Conservation (phyloP, 2,329 filamentous ascomycete genomes). For the Aspergillus cejpii region DNA sequence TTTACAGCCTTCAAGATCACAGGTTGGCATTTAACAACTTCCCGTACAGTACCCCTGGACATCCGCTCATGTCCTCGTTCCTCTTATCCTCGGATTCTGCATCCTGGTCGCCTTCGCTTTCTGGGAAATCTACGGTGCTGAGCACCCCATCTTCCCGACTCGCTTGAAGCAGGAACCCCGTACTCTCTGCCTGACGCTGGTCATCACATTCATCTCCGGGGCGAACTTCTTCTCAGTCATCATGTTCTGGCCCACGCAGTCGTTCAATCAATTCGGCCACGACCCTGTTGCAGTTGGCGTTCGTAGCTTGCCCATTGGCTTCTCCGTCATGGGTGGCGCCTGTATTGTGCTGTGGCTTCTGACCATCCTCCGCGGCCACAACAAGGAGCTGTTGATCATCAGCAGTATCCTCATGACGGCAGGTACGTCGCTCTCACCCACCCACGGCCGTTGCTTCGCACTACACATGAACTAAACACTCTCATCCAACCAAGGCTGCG, state of each 20-base stretch:
- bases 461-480: too few relatives aligned
- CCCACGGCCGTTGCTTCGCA: too few relatives aligned
- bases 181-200: conserved; percentile 47
- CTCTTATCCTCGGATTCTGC: conserved; percentile 41
- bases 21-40: conserved; percentile 7
- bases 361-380: conserved; percentile 52
- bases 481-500: conserved; percentile 39
- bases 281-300: conserved; percentile 59
- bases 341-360: conserved; percentile 54
- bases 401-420: conserved; percentile 60
- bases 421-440: conserved; percentile 31
- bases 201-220: conserved; percentile 55
- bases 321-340: conserved; percentile 57
- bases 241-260: conserved; percentile 58
- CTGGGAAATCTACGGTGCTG: conserved; percentile 44
- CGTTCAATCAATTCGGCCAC: conserved; percentile 60
- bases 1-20: neutral
- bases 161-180: conserved; percentile 45
- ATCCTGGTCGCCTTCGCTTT: conserved; percentile 42
- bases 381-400: conserved; percentile 54
- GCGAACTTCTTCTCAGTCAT: conserved; percentile 53
- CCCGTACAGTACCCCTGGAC: conserved; percentile 38
- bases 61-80: conserved; percentile 42
- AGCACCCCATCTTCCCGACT: conserved; percentile 43
- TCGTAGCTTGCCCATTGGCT: conserved; percentile 58